These are phyloP conservation scores for Inosperma sp. DNA, from an alignment of 768 basidiomycete genomes.

Conservation along the genomic window DNA sequence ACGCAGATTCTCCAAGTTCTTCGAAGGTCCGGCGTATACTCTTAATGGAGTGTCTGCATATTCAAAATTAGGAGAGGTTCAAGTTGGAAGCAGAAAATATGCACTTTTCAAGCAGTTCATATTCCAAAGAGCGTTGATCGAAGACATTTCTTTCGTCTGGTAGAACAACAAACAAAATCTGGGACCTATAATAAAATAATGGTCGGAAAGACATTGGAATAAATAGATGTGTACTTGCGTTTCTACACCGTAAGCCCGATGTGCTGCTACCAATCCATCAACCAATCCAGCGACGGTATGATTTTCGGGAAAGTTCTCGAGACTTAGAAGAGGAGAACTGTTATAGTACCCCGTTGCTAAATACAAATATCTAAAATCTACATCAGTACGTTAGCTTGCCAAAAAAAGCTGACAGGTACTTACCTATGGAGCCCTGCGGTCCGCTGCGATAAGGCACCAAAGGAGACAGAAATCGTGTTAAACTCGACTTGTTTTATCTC, in stretches of 20 bases:
- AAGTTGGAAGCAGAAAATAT: conserved; percentile 16
- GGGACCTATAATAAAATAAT: conserved; percentile 29
- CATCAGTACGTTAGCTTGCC: not conserved
- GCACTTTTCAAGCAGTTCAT: conserved; percentile 75
- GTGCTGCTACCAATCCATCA: conserved; percentile 73
- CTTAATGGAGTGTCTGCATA: conserved; percentile 63
- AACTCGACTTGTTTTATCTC: conserved; percentile 94
- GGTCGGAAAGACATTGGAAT: not conserved
- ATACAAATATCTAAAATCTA: conserved; percentile 54
- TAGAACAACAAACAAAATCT: conserved; percentile 86
- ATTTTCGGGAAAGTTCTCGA: conserved; percentile 67
- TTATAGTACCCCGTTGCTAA: conserved; percentile 64
- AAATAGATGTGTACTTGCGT: conserved; percentile 36
- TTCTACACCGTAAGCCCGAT: conserved; percentile 60
- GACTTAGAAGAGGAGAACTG: conserved; percentile 46
- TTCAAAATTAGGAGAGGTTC: not conserved
- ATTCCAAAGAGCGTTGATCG: conserved; percentile 88
- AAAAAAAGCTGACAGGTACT: conserved; percentile 5
- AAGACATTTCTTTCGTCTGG: conserved; percentile 89
- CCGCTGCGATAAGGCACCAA: conserved; percentile 72
- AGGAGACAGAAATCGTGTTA: conserved; percentile 93
- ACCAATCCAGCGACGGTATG: conserved; percentile 65
- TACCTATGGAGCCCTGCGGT: conserved; percentile 75
- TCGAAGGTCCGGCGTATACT: conserved; percentile 73
- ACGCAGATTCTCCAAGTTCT: conserved; percentile 56